Evolutionary conservation across 2,329 filamentous ascomycete genomes (phyloP).

Genomic region (Xylaria polymorpha): DNA sequence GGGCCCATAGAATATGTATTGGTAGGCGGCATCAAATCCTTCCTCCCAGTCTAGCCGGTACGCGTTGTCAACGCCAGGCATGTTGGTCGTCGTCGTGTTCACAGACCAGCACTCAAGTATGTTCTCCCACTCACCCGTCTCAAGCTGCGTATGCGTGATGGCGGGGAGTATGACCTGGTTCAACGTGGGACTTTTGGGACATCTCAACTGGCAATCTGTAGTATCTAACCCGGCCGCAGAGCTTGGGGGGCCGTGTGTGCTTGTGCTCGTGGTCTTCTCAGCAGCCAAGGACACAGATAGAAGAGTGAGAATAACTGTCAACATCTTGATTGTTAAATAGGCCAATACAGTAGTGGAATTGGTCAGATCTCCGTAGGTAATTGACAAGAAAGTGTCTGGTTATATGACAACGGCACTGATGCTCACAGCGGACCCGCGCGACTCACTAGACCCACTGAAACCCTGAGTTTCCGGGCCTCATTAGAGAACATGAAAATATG

Average conservation of each 20-base stretch:
- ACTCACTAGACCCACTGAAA: conserved; percentile 12
- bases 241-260: neutral
- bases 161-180: conserved; percentile 18
- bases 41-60: conserved; percentile 25
- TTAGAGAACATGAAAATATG: too few species aligned
- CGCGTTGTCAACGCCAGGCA: conserved; percentile 26
- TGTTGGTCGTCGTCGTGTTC: conserved; percentile 17
- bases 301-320: conserved; percentile 3
- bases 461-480: conserved; percentile 10
- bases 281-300: neutral
- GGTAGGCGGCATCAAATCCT: conserved; percentile 25
- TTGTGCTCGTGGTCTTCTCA: neutral
- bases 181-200: conserved; percentile 3
- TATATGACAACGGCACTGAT: neutral
- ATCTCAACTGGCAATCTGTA: conserved; percentile 25
- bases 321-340: neutral
- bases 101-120: conserved; percentile 27
- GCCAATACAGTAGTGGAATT: too few species aligned
- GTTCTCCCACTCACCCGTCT: conserved; percentile 29
- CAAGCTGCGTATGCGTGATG: conserved; percentile 14
- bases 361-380: neutral
- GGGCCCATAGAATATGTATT: conserved; percentile 20
- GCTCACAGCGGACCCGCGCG: neutral
- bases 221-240: neutral
- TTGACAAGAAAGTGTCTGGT: neutral